Conservation (phyloP, 768 basidiomycete genomes). For the Pholiota conissans region DNA sequence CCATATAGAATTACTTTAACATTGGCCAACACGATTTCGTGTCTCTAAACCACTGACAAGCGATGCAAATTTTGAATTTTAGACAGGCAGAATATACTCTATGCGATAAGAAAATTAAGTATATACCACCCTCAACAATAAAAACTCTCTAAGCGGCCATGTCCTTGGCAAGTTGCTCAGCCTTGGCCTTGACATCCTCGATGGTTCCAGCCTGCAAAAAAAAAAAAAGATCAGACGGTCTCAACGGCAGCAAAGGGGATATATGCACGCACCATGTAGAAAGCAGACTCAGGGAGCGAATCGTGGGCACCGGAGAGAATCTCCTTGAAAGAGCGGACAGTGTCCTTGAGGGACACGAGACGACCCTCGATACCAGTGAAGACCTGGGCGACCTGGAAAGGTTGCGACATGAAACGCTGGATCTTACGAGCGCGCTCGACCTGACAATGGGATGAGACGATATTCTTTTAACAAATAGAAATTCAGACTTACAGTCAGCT, state of each 20-base stretch:
- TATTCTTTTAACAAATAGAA: neutral
- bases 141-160: conserved; percentile 54
- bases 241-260: neutral
- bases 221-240: conserved; percentile 3
- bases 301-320: conserved; percentile 92
- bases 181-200: conserved; percentile 96
- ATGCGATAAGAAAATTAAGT: conserved; percentile 16
- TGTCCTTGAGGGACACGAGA: conserved; percentile 95
- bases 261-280: conserved; percentile 78
- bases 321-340: conserved; percentile 95
- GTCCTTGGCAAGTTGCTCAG: conserved; percentile 96
- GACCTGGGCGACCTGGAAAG: conserved; percentile 99
- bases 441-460: conserved; percentile 30
- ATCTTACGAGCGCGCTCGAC: conserved; percentile 99
- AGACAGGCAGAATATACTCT: conserved; percentile 16
- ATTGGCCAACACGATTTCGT: too few species aligned
- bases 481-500: conserved; percentile 76
- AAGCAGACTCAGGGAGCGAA: conserved; percentile 89
- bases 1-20: too few species aligned
- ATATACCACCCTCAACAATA: conserved; percentile 11
- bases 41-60: conserved; percentile 3
- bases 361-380: conserved; percentile 99
- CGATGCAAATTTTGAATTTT: conserved; percentile 21
- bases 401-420: conserved; percentile 99
- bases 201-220: conserved; percentile 75